phyloP scores from a whole-genome alignment of 225 moss, liverwort and hornwort species.

The Anthoceros angustus region DNA sequence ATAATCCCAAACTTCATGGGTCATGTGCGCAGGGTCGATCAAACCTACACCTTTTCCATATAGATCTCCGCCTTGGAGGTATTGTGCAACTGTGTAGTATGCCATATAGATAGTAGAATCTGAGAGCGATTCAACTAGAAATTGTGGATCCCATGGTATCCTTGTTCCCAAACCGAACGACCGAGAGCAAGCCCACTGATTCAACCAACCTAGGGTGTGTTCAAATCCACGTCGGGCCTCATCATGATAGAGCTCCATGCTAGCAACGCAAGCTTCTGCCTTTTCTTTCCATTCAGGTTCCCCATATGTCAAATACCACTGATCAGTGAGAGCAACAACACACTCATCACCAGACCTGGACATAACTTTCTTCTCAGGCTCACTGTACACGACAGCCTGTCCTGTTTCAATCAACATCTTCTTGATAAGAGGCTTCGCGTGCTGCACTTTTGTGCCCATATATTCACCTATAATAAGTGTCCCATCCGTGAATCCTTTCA shows the following conservation, averaged over 20 bases:
- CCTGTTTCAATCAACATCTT: conserved; percentile 39
- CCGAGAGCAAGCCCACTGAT: conserved; percentile 92
- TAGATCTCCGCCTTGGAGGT: conserved; percentile 66
- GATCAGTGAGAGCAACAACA: conserved; percentile 90
- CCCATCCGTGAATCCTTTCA: conserved; percentile 79
- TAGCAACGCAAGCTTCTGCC: conserved; percentile 31
- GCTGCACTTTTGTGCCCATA: conserved; percentile 57
- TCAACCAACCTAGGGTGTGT: conserved; percentile 72
- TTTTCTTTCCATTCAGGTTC: conserved; percentile 45
- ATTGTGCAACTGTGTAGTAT: conserved; percentile 78
- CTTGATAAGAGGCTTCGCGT: conserved; percentile 45
- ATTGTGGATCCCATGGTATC: conserved; percentile 92
- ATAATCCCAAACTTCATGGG: conserved; percentile 67
- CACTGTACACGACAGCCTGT: conserved; percentile 59
- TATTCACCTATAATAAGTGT: conserved; percentile 66
- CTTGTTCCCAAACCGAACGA: conserved; percentile 86
- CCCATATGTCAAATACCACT: conserved; percentile 51
- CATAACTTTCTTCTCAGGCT: conserved; percentile 92
- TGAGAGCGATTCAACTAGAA: conserved; percentile 77
- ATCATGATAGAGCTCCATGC: conserved; percentile 49
- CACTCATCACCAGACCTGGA: conserved; percentile 99
- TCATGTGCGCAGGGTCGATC: conserved; percentile 59
- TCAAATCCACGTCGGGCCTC: conserved; percentile 53
- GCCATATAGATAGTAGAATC: conserved; percentile 99
- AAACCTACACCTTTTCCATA: conserved; percentile 32